phyloP scores from a whole-genome alignment of 1,284 basidiomycete genomes.

The Wallemia mellicola region DNA sequence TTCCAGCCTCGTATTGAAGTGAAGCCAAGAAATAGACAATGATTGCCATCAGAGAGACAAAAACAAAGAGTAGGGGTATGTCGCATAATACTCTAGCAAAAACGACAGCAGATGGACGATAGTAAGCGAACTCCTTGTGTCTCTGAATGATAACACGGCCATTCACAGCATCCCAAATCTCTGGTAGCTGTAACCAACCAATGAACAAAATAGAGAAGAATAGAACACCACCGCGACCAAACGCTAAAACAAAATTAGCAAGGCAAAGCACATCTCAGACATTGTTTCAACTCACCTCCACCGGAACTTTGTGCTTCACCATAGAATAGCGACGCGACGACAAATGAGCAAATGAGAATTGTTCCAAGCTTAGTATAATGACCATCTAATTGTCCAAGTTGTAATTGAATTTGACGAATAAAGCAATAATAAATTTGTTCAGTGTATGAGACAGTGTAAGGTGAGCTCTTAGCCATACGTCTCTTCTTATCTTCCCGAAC shows the following conservation, averaged over 20 bases:
- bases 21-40: constrained; percentile 11
- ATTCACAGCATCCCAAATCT: constrained; percentile 9
- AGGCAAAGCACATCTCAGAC: not conserved
- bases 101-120: constrained; percentile 10
- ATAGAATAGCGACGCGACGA: constrained; percentile 11
- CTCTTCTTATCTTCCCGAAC: constrained; percentile 1
- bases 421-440: constrained; percentile 9
- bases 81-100: constrained; percentile 10
- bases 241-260: not conserved
- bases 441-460: constrained; percentile 10
- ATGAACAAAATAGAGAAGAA: constrained; percentile 11
- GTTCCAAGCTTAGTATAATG: constrained; percentile 7
- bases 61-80: constrained; percentile 10
- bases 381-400: constrained; percentile 8
- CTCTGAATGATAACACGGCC: constrained; percentile 9
- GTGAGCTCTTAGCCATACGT: not conserved
- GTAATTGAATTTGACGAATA: constrained; percentile 7
- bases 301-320: constrained; percentile 4
- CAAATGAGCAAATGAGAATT: constrained; percentile 9
- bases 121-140: constrained; percentile 11
- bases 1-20: constrained; percentile 8
- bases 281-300: not conserved
- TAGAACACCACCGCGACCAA: constrained; percentile 5
- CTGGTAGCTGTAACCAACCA: constrained; percentile 8
- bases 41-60: constrained; percentile 8